Conservation (phyloP, 1,139 yeast species). For the Saccharomycopsis crataegensis region DNA sequence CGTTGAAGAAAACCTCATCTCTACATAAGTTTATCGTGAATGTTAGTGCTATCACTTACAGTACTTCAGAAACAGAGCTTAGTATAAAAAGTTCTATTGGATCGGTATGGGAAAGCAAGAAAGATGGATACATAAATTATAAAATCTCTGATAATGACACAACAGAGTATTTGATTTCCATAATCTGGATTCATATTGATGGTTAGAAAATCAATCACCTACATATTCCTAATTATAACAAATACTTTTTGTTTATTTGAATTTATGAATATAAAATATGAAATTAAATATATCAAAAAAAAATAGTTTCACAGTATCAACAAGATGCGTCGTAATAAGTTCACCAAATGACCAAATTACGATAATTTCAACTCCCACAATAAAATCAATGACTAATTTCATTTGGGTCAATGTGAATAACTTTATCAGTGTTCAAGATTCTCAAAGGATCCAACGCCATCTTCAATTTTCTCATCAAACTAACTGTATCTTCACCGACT, state of each 20-base stretch:
- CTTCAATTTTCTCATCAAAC: conserved; percentile 49
- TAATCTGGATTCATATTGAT: conserved; percentile 11
- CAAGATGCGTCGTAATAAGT: too few species aligned
- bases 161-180: conserved; percentile 3
- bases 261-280: too few species aligned
- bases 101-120: conserved; percentile 32
- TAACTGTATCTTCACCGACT: conserved; percentile 43
- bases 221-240: neutral
- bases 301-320: too few species aligned
- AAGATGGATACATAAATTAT: conserved; percentile 32
- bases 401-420: conserved; percentile 48
- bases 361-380: neutral
- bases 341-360: neutral
- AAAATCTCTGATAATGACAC: conserved; percentile 16
- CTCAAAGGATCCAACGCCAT: conserved; percentile 49
- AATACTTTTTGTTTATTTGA: too few species aligned
- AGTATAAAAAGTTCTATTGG: conserved; percentile 30
- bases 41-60: conserved; percentile 18
- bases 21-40: conserved; percentile 31
- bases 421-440: conserved; percentile 53
- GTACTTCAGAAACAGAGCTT: conserved; percentile 5
- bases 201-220: neutral
- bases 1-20: conserved; percentile 29
- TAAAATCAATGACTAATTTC: conserved; percentile 26
- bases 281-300: too few species aligned